Conservation (phyloP, 1,284 basidiomycete genomes). For the Puccinia novopanici region DNA sequence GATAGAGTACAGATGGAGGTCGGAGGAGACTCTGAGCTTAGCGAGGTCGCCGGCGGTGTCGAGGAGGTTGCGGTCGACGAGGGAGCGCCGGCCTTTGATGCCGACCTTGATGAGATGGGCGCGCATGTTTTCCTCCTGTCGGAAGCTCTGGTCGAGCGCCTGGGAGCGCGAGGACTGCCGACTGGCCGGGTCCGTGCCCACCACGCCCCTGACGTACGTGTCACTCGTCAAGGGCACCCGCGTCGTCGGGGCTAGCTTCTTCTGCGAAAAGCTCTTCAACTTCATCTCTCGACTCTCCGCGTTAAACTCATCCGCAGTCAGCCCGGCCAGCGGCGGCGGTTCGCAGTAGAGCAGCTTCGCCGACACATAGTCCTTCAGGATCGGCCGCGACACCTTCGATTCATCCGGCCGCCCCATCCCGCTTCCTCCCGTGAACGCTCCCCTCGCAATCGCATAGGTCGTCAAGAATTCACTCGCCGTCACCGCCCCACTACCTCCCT, state of each 20-base stretch:
- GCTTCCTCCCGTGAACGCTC: constrained; percentile 74
- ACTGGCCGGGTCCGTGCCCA: constrained; percentile 53
- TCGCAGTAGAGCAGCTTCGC: constrained; percentile 89
- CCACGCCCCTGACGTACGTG: constrained; percentile 68
- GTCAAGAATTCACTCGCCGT: constrained; percentile 81
- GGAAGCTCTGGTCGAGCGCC: constrained; percentile 80
- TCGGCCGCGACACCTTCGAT: constrained; percentile 84
- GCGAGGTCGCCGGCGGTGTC: background rate
- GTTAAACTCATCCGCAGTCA: constrained; percentile 76
- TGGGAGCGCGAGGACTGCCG: constrained; percentile 55
- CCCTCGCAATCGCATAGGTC: constrained; percentile 89
- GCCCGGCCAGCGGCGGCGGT: constrained; percentile 70
- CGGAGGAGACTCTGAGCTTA: constrained; percentile 3
- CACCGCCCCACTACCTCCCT: constrained; percentile 78
- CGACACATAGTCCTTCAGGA: constrained; percentile 97
- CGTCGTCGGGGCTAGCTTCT: constrained; percentile 81
- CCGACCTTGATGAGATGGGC: constrained; percentile 34
- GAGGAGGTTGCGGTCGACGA: background rate
- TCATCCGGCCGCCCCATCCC: constrained; percentile 98
- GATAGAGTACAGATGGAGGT: constrained; percentile 60
- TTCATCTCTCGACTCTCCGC: constrained; percentile 69
- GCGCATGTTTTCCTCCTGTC: constrained; percentile 61
- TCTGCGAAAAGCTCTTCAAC: constrained; percentile 64
- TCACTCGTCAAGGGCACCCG: constrained; percentile 79
- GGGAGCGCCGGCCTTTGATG: constrained; percentile 52